phyloP scores from a whole-genome alignment of 257 asterid species.

The Rhazya stricta region DNA sequence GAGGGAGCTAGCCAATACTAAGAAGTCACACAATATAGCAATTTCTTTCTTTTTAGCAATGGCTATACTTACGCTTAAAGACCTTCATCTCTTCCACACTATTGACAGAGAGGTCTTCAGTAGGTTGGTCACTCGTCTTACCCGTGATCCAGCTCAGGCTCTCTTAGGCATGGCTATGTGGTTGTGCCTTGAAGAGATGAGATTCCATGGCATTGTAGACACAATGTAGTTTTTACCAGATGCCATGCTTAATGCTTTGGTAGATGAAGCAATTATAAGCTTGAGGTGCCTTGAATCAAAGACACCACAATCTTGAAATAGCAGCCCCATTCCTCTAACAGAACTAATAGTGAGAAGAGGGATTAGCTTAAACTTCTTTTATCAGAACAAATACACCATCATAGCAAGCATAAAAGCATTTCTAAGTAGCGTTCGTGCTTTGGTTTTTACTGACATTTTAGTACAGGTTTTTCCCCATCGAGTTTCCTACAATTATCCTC shows the following conservation, averaged over 20 bases:
- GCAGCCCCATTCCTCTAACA: slow-evolving; percentile 4
- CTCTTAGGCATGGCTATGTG: slow-evolving; percentile 16
- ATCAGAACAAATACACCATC: slow-evolving; percentile 9
- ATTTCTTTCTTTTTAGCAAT: background rate
- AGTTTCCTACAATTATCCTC: background rate
- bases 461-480: background rate
- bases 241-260: background rate
- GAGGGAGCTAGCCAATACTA: background rate
- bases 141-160: slow-evolving; percentile 14
- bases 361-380: background rate
- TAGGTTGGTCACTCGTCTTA: background rate
- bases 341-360: background rate
- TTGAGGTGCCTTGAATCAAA: slow-evolving; percentile 2
- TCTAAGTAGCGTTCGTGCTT: slow-evolving; percentile 14
- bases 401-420: slow-evolving; percentile 9
- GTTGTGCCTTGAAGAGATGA: slow-evolving; percentile 4
- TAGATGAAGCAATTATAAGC: slow-evolving; percentile 3
- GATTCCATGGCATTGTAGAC: background rate
- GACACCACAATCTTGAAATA: background rate
- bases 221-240: background rate
- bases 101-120: slow-evolving; percentile 11
- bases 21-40: background rate
- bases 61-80: slow-evolving; percentile 1
- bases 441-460: slow-evolving; percentile 17
- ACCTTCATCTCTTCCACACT: slow-evolving; percentile 8